Percentiles rank a stretch among this genome's conserved stretches.
These are phyloP conservation scores for Sechiopsis laciniata DNA, from an alignment of 306 rosid species.

Conservation along the genomic window DNA sequence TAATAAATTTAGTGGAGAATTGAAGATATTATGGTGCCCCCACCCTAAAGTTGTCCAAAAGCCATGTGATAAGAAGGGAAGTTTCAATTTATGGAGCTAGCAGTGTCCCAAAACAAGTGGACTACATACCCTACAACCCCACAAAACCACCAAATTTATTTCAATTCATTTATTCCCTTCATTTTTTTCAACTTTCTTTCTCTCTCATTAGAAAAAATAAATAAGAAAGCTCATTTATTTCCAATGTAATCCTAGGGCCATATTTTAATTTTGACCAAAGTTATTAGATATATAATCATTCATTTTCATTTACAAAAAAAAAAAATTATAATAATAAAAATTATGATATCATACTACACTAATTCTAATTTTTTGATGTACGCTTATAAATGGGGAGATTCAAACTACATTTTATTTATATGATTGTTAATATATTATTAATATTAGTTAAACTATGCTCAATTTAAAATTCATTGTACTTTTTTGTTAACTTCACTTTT, in stretches of 20 bases:
- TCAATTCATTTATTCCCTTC: background rate
- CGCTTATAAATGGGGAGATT: no score
- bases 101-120: conserved; percentile 14
- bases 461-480: background rate
- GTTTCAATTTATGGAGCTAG: conserved; percentile 1
- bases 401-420: no score
- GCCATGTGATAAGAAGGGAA: conserved; percentile 1
- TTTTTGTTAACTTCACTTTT: background rate
- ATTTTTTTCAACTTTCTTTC: background rate
- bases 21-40: background rate
- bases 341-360: no score
- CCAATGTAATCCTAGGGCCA: background rate
- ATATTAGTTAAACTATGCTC: no score
- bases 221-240: background rate
- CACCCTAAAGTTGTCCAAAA: background rate
- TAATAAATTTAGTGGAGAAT: background rate
- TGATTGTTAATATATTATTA: no score
- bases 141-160: background rate
- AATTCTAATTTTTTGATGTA: no score
- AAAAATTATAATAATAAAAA: no score
- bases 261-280: background rate
- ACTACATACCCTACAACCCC: background rate
- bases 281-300: background rate
- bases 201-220: background rate
- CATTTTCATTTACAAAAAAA: background rate